Evolutionary conservation across 106 monocot genomes (phyloP).

Genomic region (Dioscorea dumetorum): DNA sequence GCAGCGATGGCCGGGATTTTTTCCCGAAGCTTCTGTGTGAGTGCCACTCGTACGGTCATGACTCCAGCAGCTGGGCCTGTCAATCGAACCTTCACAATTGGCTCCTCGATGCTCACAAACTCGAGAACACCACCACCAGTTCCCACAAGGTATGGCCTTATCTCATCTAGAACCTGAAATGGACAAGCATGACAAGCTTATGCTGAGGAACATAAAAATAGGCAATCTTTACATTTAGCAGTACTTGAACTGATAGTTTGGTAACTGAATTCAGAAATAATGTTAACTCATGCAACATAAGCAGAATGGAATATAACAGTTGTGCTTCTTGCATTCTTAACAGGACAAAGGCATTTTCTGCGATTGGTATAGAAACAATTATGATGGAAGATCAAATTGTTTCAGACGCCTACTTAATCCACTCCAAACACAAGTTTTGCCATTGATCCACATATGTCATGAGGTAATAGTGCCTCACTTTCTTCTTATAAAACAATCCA

Average conservation of each 20-base stretch:
- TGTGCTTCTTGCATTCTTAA: not conserved
- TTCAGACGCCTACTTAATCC: not conserved
- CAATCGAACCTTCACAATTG: constrained; percentile 83
- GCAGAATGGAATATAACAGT: too few species aligned
- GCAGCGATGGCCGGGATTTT: constrained; percentile 97
- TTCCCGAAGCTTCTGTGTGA: constrained; percentile 91
- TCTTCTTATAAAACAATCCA: too few species aligned
- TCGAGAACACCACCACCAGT: constrained; percentile 92
- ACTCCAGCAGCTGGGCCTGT: constrained; percentile 87
- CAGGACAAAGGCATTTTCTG: not conserved
- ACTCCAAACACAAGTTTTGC: not conserved
- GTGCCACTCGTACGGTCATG: constrained; percentile 86
- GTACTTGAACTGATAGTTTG: not conserved
- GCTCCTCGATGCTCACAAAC: constrained; percentile 71
- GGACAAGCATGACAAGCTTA: constrained; percentile 1
- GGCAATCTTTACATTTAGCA: too few species aligned
- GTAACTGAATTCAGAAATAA: not conserved
- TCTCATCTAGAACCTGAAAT: constrained; percentile 88
- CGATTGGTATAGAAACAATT: not conserved
- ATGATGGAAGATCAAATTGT: not conserved
- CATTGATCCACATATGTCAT: too few species aligned
- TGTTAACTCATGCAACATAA: too few species aligned
- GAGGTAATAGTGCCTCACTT: too few species aligned
- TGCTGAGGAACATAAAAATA: not conserved
- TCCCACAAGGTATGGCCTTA: constrained; percentile 90